Base-by-base conservation (phyloP, 1,284 basidiomycete species). In the Sporisorium iseilematis-ciliati region DNA sequence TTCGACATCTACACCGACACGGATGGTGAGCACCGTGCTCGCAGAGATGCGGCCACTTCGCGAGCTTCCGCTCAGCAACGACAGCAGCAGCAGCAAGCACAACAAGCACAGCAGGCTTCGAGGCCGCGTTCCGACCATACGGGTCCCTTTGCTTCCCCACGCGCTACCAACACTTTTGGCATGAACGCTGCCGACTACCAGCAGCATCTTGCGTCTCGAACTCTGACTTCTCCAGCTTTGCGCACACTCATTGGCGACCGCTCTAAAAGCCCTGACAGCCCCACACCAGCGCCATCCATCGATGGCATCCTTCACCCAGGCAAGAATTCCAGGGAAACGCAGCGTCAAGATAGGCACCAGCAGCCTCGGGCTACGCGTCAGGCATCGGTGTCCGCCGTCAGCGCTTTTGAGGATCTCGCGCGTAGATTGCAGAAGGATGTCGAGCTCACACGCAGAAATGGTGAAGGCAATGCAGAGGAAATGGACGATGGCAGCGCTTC, bases 181-280 rank as follows among this genome's bases (percentile, higher is more conserved):
- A 69, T 67, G 45, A 67, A 75, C 29, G 73, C 73, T 16, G 73
- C 73, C 21, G 60, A 67, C 50, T 75, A 75, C 23, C 73, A 75
- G 14, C 73, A 75, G 56, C 73, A 75, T 42, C 61, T 75, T 16
- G 68, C 67, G 7, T 75, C 73, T 4, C 48, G 73, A 8, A 75
- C 73, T 1, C 57, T 75, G 16, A 75, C 73, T 18, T 75, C 73
- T 10, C 73, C 73, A 11, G 73, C 73, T 6, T 31, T 75, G 26
- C 63, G 73, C 26, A 75, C 73, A 3, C 57, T 75, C 31, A 71
- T 75, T 23, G 74, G 69, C 31, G 74, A 76, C 35, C 74, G 74
- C 14, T 68, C 74, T 35, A 68, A 69, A 49, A 72, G 69, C 23
- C 74, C 74, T 7, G 74, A 76, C 41, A 76, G 74, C 33, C 74